Evolutionary conservation across 148 eudicot genomes (phyloP), one percentile per base, ranked within the genome.

Genomic region (Fagopyrum esculentum): DNA sequence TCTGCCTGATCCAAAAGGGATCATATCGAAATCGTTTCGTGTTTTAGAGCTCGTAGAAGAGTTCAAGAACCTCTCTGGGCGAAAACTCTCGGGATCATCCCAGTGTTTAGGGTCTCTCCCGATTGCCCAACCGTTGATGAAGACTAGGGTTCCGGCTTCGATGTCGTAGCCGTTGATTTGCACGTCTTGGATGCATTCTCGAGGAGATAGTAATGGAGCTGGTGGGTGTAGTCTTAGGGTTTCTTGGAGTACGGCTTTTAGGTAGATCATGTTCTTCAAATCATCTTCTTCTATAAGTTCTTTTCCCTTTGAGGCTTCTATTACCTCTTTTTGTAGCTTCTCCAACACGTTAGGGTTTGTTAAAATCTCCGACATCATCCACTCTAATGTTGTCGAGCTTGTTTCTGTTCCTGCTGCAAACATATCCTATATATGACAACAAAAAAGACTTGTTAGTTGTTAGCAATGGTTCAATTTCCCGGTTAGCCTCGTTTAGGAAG

Each of bases 331-430:
- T 63, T 63, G 69, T 63, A 63, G 69, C 4, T 29, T 29, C 16
- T 63, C 44, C 30, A 29, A 7, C 63, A 57, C 63, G 17, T 29
- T 10, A 8, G 16, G 45, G 16, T 63, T 63, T 13, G 26, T 35
- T 19, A 60, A 60, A 26, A 60, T 60, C 66, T 60, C 66, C 10
- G 66, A 60, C 66, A 60, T 60, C 66, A 60, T 60, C 66, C 66
- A 60, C 30, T 60, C 66, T 60, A 60, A 35, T 60, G 66, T 22
- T 2, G 66, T 60, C 10, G 66, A 22, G 12, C 40, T 26, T 60
- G 66, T 60, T 60, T 60, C 66, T 3, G 66, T 60, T 60, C 66
- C 66, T 60, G 40, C 66, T 10, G 40, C 7, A 10, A 60, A 60
- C 66, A 60, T 60, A 8, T 60, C 66, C 66, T 60, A 22, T 60